Evolutionary conservation across 2,329 filamentous ascomycete species (phyloP), one percentile per base, ranked within the genome.

Genomic region (Paecilomyces dactylethromorphus): DNA sequence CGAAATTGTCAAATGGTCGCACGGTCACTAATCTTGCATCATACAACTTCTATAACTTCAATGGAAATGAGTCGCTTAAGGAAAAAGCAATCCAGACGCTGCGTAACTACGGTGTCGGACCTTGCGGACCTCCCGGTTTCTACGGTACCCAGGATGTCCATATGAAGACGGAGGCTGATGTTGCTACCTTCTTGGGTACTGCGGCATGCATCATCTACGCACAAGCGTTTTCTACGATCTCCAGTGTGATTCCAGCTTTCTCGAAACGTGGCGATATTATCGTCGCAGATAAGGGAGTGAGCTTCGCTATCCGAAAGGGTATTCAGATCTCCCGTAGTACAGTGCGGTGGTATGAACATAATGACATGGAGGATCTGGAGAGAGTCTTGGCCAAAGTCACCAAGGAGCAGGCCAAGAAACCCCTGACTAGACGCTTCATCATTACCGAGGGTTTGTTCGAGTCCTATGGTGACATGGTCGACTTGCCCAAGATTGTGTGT

Each of bases 131-230:
- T 18, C 94, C 94, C 5, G 92, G 96, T 64, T 99, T 99, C 79
- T 99, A 99, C 78, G 94, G 92, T 64, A 99, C 92, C 32, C 93
- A 97, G 74, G 94, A 99, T 76, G 92, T 97, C 53, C 94, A 99
- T 76, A 93, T 97, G 85, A 94, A 95, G 80, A 92, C 91, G 15
- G 94, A 99, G 77, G 86, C 90, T 58, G 93, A 97, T 72, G 92
- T 99, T 69, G 92, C 94, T 24, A 84, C 89, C 10, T 96, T 93
- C 71, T 78, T 99, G 26, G 94, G 94, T 24, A 91, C 90, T 1
- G 87, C 92, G 57, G 87, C 89, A 32, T 95, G 91, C 71, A 97
- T 99, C 65, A 87, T 99, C 60, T 99, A 99, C 71, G 90, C 94
- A 0, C 94, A 99, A 72, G 88, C 92, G 3, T 97, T 99, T 73